phyloP scores from a whole-genome alignment of 176 grass and related monocot genomes.

The Aegilops longissima region DNA sequence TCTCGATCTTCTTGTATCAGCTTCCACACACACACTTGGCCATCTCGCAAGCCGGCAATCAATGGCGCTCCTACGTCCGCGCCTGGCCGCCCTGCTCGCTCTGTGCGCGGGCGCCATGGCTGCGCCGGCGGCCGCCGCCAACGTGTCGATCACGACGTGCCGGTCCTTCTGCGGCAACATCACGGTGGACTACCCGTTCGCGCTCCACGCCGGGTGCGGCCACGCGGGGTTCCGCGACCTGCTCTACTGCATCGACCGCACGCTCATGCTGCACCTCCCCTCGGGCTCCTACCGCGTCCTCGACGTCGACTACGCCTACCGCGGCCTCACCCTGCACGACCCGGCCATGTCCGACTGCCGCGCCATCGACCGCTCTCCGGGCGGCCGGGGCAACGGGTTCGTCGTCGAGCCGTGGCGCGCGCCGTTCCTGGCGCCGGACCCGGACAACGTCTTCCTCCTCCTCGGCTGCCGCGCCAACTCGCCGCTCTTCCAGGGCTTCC shows the following conservation, averaged over 20 bases:
- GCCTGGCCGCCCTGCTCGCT: conserved; percentile 1
- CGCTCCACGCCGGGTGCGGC: conserved; percentile 66
- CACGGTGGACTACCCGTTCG: conserved; percentile 95
- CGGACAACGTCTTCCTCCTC: conserved; percentile 95
- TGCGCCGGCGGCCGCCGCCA: conserved; percentile 2
- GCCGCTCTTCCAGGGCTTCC: conserved; percentile 92
- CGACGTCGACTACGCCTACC: conserved; percentile 90
- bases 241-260: conserved; percentile 85
- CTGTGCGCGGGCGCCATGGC: conserved; percentile 13
- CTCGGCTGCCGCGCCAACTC: conserved; percentile 78
- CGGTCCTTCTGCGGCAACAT: conserved; percentile 93
- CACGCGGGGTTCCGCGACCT: conserved; percentile 84
- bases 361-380: conserved; percentile 62
- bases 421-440: conserved; percentile 62
- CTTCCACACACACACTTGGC: background rate
- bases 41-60: background rate
- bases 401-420: conserved; percentile 77
- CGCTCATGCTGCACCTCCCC: conserved; percentile 87
- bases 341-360: conserved; percentile 96
- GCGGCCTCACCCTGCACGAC: conserved; percentile 77
- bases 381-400: conserved; percentile 69
- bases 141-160: conserved; percentile 57
- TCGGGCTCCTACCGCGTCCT: conserved; percentile 94
- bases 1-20: background rate
- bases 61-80: conserved; percentile 16